A percentile compares a stretch with the other conserved stretches of the same genome.
phyloP scores from a whole-genome alignment of 495 filamentous ascomycete species.

The Delitschia confertaspora region DNA sequence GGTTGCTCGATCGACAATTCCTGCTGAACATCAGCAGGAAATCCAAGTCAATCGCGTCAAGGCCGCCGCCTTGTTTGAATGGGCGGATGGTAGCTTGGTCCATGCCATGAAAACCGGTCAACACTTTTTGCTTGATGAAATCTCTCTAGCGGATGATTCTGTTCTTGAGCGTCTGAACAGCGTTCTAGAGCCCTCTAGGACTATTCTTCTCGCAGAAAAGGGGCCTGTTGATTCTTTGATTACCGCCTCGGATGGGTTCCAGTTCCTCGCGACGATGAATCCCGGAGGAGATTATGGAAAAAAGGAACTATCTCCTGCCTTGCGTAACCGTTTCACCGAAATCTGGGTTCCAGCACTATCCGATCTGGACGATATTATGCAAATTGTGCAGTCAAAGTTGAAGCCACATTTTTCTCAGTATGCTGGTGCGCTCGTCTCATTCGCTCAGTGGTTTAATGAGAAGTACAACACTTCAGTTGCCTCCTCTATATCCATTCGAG shows the following conservation, averaged over 20 bases:
- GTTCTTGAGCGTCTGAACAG: slow-evolving; percentile 95
- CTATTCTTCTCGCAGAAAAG: slow-evolving; percentile 87
- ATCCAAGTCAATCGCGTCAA: slow-evolving; percentile 55
- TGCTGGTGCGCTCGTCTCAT: slow-evolving; percentile 63
- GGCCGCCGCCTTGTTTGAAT: slow-evolving; percentile 83
- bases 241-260: slow-evolving; percentile 70
- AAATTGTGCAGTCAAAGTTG: slow-evolving; percentile 76
- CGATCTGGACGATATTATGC: slow-evolving; percentile 72
- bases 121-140: slow-evolving; percentile 93
- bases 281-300: slow-evolving; percentile 98
- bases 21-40: slow-evolving; percentile 42
- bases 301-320: slow-evolving; percentile 85
- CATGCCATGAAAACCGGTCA: slow-evolving; percentile 84
- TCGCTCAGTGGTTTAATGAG: slow-evolving; percentile 84
- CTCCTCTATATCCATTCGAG: slow-evolving; percentile 74
- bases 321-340: slow-evolving; percentile 95
- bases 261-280: slow-evolving; percentile 98
- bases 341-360: slow-evolving; percentile 90
- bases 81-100: slow-evolving; percentile 91
- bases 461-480: slow-evolving; percentile 64
- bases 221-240: slow-evolving; percentile 73
- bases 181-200: slow-evolving; percentile 83
- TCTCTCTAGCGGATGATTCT: slow-evolving; percentile 95
- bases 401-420: slow-evolving; percentile 39
- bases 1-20: slow-evolving; percentile 35